Base-by-base conservation (phyloP, 225 moss, liverwort and hornwort species). In the Anthoceros angustus region DNA sequence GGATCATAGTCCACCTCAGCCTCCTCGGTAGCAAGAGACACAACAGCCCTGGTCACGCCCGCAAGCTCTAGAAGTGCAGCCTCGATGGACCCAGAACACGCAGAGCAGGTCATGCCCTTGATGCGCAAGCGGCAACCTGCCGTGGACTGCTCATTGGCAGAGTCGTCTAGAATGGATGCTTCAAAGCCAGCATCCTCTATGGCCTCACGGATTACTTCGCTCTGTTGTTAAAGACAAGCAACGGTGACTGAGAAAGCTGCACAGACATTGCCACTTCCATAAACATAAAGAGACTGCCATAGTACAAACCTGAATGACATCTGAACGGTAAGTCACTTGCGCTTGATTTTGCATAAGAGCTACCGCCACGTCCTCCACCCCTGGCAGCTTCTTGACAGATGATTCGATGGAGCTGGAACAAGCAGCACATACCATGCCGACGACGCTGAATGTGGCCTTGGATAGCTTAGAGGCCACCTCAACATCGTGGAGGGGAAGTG, bases 111-210 rank as follows among this genome's bases (percentile, higher is more conserved):
- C 55, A 55, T 55, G 3, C 55, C 55, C 55, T 15, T 55, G 55
- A 55, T 55, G 7, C 55, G 55, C 55, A 55, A 55, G 14, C 55
- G 55, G 55, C 10, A 9, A 18, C 18, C 14, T 7, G 23, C 10
- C 18, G n/a, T 55, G 7, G 55, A 55, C 55, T 18, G 55, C 55
- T 55, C 14, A 23, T 23, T 55, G 15, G 55, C 55, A 55, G 55
- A 9, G 23, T 55, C 55, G 18, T 55, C 55, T 8, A 55, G 55
- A 55, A 55, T 55, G 18, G 55, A 18, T 8, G 55, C 55, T 15
- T 55, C 55, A 55, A 55, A 55, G 18, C 55, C 55, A 55, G 55
- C 55, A 55, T 55, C 55, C 14, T 55, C 55, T 55, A 55, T 55
- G 55, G 55, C 55, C 23, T 55, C 55, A 55, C 55, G 55, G 23